Evolutionary conservation across 768 basidiomycete genomes (phyloP).

Genomic region (Tricholoma sp.): DNA sequence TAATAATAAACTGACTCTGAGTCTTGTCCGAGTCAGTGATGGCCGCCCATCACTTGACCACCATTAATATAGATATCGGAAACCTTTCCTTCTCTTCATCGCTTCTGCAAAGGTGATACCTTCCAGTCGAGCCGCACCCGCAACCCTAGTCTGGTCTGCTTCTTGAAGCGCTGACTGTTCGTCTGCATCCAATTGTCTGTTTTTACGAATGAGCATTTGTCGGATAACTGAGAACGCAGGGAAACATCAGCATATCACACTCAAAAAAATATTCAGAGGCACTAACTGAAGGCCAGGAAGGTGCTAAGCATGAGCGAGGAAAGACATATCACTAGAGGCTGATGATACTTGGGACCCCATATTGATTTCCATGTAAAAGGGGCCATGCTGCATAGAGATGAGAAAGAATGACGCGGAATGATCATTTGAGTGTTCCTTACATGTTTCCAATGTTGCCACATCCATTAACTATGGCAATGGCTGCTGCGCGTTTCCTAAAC

Average conservation of each 20-base stretch:
- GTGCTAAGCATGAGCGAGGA: slow-evolving; percentile 29
- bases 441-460: slow-evolving; percentile 51
- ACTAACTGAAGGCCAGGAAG: slow-evolving; percentile 26
- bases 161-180: too few species aligned
- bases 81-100: slow-evolving; percentile 45
- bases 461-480: slow-evolving; percentile 58
- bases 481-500: slow-evolving; percentile 43
- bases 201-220: slow-evolving; percentile 44
- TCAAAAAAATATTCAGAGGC: background rate
- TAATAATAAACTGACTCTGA: too few species aligned
- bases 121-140: slow-evolving; percentile 52
- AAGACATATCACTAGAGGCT: slow-evolving; percentile 50
- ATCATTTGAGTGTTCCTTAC: slow-evolving; percentile 37
- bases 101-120: slow-evolving; percentile 55
- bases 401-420: background rate
- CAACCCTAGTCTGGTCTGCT: slow-evolving; percentile 28
- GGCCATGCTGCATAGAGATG: slow-evolving; percentile 37
- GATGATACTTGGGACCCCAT: slow-evolving; percentile 64
- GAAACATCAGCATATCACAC: background rate
- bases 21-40: too few species aligned
- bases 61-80: slow-evolving; percentile 46
- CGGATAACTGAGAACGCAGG: slow-evolving; percentile 27
- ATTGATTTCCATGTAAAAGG: slow-evolving; percentile 56
- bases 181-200: slow-evolving; percentile 20
- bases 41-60: too few species aligned